phyloP scores from a whole-genome alignment of 768 basidiomycete species.

The Boletellus emodensis region DNA sequence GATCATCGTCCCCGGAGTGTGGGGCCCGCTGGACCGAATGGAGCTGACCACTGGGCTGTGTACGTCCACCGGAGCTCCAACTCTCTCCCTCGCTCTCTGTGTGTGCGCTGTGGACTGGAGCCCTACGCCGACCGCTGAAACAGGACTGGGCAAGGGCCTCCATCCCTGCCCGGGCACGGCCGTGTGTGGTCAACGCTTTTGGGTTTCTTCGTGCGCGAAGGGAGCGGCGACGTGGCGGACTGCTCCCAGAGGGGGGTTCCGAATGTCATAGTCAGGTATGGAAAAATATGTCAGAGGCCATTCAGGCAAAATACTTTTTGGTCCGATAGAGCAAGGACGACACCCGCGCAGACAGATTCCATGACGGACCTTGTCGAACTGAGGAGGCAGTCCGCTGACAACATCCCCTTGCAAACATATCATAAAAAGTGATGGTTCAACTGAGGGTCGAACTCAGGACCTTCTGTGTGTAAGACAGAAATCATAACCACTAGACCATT shows the following conservation, averaged over 20 bases:
- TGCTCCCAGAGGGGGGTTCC: neutral
- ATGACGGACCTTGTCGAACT: too few relatives aligned
- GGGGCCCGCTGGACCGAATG: neutral
- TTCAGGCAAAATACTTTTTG: neutral
- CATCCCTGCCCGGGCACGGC: neutral
- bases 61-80: neutral
- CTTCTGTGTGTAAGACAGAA: slow-evolving; percentile 48
- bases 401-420: neutral
- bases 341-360: too few relatives aligned
- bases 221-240: neutral
- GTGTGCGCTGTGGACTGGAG: too few relatives aligned
- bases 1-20: too few relatives aligned
- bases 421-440: slow-evolving; percentile 38
- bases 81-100: neutral
- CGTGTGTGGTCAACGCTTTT: neutral
- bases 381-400: too few relatives aligned
- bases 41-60: neutral
- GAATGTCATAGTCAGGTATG: neutral
- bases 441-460: slow-evolving; percentile 39
- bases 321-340: neutral
- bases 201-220: neutral
- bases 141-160: neutral
- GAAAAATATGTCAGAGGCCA: neutral
- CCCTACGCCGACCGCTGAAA: neutral
- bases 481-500: slow-evolving; percentile 61